Percentiles rank a stretch among this genome's conserved stretches.
phyloP scores from a whole-genome alignment of 73 alveolate species.

The Tetrahymena borealis region DNA sequence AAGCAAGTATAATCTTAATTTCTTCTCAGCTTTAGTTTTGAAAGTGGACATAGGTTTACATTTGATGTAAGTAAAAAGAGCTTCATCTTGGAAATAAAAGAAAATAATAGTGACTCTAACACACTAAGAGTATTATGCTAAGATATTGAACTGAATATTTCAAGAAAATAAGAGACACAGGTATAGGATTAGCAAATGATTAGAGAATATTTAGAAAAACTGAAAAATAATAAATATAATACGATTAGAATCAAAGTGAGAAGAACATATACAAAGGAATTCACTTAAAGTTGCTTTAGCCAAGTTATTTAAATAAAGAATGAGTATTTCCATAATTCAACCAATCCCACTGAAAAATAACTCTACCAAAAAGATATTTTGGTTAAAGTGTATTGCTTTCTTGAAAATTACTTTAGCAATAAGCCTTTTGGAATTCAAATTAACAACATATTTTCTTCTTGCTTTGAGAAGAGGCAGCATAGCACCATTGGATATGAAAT shows the following conservation, averaged over 20 bases:
- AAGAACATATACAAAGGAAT: background rate
- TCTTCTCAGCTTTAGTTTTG: background rate
- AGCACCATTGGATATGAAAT: background rate
- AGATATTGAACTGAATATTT: background rate
- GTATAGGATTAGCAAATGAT: background rate
- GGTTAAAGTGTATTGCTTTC: background rate
- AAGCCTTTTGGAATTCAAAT: background rate
- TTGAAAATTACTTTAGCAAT: background rate
- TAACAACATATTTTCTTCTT: background rate
- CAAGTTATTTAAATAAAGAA: background rate
- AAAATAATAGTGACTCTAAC: background rate
- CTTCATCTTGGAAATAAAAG: background rate
- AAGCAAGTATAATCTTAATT: background rate
- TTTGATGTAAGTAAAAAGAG: background rate
- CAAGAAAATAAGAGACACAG: background rate
- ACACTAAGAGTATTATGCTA: background rate
- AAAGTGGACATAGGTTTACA: background rate
- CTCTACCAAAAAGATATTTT: background rate
- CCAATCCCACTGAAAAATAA: background rate
- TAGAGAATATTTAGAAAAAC: background rate
- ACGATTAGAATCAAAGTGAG: background rate
- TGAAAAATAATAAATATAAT: background rate
- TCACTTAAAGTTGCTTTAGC: background rate
- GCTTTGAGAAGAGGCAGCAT: background rate
- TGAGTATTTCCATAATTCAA: background rate